Conservation (phyloP, 1,284 basidiomycete species). For the Irpex lacteus region DNA sequence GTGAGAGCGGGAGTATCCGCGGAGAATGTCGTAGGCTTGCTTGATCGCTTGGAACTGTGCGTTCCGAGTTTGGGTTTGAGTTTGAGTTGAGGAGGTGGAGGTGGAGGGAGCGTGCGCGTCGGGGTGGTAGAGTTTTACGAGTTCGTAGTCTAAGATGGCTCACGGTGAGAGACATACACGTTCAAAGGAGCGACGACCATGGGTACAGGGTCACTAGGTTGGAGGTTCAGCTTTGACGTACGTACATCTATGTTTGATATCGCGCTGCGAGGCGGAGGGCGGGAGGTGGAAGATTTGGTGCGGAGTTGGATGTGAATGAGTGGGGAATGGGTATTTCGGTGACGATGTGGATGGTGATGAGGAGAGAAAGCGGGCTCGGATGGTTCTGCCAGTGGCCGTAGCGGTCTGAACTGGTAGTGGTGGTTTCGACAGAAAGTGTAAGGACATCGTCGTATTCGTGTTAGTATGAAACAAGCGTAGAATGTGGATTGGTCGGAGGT, state of each 20-base stretch:
- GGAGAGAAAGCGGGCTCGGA: no score
- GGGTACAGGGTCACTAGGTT: no score
- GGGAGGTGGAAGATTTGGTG: constrained; percentile 55
- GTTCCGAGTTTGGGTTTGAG: constrained; percentile 37
- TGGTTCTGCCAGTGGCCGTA: no score
- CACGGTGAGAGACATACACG: not conserved
- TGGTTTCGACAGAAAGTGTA: no score
- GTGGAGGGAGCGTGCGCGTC: constrained; percentile 32
- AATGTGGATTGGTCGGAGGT: no score
- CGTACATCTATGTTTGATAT: constrained; percentile 53
- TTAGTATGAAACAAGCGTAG: no score
- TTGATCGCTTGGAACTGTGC: constrained; percentile 48
- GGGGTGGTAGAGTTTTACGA: constrained; percentile 50
- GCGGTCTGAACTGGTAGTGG: no score
- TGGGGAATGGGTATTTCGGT: constrained; percentile 40
- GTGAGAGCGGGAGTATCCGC: constrained; percentile 19
- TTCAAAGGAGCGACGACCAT: no score
- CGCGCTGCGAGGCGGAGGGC: constrained; percentile 37
- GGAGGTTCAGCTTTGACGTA: no score
- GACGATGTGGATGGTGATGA: constrained; percentile 9
- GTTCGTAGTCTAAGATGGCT: constrained; percentile 43
- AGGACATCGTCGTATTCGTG: no score
- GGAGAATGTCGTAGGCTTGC: constrained; percentile 45
- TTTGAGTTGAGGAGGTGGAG: constrained; percentile 8
- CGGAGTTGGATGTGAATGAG: constrained; percentile 40